Percentiles rank a stretch among this genome's conserved stretches.
phyloP scores from a whole-genome alignment of 371 early-diverging fungal species.

The Rhizopus sp. region DNA sequence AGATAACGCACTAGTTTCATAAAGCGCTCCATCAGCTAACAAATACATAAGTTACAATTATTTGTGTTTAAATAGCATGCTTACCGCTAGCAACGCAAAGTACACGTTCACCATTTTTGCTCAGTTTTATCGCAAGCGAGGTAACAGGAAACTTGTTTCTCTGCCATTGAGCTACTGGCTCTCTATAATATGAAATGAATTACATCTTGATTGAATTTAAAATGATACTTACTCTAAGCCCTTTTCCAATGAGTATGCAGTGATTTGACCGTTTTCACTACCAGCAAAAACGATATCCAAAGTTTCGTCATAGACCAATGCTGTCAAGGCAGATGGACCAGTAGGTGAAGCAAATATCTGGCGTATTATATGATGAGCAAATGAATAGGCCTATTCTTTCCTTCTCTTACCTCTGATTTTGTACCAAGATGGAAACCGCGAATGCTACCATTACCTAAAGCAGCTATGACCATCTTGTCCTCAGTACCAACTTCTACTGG shows the following conservation, averaged over 20 bases:
- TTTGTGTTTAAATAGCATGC: neutral
- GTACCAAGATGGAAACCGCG: slow-evolving; percentile 56
- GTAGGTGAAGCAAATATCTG: slow-evolving; percentile 30
- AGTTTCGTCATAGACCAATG: slow-evolving; percentile 29
- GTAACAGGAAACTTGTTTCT: slow-evolving; percentile 35
- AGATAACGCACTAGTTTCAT: slow-evolving; percentile 32
- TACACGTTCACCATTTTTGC: slow-evolving; percentile 29
- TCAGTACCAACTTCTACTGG: slow-evolving; percentile 54
- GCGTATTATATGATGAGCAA: neutral
- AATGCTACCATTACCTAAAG: slow-evolving; percentile 45
- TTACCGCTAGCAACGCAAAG: slow-evolving; percentile 37
- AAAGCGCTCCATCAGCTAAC: slow-evolving; percentile 45
- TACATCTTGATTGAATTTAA: neutral
- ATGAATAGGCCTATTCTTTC: neutral
- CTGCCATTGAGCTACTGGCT: slow-evolving; percentile 29
- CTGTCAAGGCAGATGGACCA: slow-evolving; percentile 14
- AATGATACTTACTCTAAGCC: slow-evolving; percentile 1
- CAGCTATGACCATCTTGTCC: slow-evolving; percentile 52
- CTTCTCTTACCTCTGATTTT: slow-evolving; percentile 51
- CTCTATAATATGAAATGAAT: neutral
- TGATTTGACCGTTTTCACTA: slow-evolving; percentile 25
- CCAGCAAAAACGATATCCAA: slow-evolving; percentile 27
- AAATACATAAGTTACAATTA: neutral
- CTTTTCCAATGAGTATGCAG: slow-evolving; percentile 17
- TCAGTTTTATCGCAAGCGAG: slow-evolving; percentile 20